Conservation (phyloP, 106 monocot species). For the Posidonia australis region DNA sequence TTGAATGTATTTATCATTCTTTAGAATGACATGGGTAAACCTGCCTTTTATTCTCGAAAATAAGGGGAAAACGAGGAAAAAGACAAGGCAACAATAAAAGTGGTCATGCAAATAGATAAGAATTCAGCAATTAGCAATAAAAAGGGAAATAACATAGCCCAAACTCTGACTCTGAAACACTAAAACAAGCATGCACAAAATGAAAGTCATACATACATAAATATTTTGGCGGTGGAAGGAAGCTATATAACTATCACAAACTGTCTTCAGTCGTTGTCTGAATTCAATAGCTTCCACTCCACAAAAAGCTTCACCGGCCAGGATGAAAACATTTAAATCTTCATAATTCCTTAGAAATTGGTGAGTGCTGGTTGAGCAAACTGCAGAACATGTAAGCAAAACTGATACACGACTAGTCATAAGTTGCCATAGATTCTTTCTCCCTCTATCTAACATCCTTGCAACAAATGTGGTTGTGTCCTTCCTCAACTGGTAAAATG, state of each 20-base stretch:
- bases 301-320: conserved; percentile 96
- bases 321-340: conserved; percentile 82
- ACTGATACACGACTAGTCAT: conserved; percentile 87
- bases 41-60: no score
- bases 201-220: conserved; percentile 42
- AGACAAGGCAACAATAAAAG: no score
- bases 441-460: conserved; percentile 60
- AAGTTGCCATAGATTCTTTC: conserved; percentile 91
- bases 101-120: no score
- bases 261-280: conserved; percentile 66
- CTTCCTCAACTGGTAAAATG: conserved; percentile 76
- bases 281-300: conserved; percentile 79
- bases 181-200: neutral
- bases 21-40: no score
- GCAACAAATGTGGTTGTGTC: conserved; percentile 69
- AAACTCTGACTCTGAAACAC: neutral
- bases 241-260: conserved; percentile 62
- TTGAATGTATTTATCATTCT: no score
- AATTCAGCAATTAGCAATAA: no score
- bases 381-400: conserved; percentile 74
- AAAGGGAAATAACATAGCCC: no score
- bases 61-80: no score
- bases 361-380: conserved; percentile 78
- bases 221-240: conserved; percentile 89
- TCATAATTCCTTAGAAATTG: conserved; percentile 90